Evolutionary conservation across 805 yeast species (phyloP).

Genomic region (Ogataea parapolymorpha): DNA sequence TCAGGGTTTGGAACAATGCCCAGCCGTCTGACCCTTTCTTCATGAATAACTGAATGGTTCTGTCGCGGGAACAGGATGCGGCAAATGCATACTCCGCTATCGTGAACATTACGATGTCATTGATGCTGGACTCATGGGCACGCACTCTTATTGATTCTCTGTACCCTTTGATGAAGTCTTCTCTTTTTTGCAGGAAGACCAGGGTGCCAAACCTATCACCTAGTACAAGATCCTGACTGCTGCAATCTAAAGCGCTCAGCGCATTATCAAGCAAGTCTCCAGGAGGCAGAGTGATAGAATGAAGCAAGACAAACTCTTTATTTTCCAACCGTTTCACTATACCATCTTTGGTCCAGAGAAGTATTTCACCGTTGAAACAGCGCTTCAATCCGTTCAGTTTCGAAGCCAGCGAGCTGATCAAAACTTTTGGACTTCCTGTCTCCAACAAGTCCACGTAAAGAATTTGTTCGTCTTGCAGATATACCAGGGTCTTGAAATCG

Average conservation of each 20-base stretch:
- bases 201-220: conserved; percentile 53
- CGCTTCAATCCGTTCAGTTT: conserved; percentile 39
- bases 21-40: conserved; percentile 33
- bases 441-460: conserved; percentile 21
- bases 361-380: conserved; percentile 30
- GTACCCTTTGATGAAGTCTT: conserved; percentile 17
- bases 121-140: conserved; percentile 52
- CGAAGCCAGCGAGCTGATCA: conserved; percentile 38
- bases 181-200: conserved; percentile 27
- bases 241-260: conserved; percentile 40
- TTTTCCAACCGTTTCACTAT: conserved; percentile 29
- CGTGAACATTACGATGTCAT: conserved; percentile 40
- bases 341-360: conserved; percentile 45
- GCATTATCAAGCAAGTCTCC: conserved; percentile 38
- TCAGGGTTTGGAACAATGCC: conserved; percentile 58
- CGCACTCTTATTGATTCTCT: conserved; percentile 31
- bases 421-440: conserved; percentile 7
- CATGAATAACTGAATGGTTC: conserved; percentile 57
- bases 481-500: conserved; percentile 28
- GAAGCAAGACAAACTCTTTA: conserved; percentile 9
- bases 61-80: conserved; percentile 53
- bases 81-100: conserved; percentile 31
- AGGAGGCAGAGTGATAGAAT: conserved; percentile 21
- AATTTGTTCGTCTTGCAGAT: conserved; percentile 39
- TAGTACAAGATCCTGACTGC: conserved; percentile 29